Percentiles rank a stretch among this genome's conserved stretches.
Evolutionary conservation across 768 basidiomycete species (phyloP).

Genomic region (Favolaschia claudopus): DNA sequence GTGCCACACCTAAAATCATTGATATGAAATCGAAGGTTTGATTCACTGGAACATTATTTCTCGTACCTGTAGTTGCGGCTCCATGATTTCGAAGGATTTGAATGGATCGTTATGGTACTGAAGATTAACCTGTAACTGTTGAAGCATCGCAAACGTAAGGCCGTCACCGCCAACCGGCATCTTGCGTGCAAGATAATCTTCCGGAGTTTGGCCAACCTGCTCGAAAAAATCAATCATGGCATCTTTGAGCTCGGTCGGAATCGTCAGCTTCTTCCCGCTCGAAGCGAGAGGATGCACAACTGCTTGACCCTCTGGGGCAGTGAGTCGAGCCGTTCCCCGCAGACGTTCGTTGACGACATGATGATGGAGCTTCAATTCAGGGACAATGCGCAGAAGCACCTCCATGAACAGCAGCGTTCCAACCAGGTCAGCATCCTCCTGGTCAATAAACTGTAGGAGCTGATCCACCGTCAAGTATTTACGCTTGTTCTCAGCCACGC

Average conservation of each 20-base stretch:
- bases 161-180: slow-evolving; percentile 44
- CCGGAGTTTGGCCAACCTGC: slow-evolving; percentile 38
- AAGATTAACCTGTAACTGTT: slow-evolving; percentile 15
- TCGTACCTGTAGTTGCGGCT: slow-evolving; percentile 21
- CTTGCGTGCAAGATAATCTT: slow-evolving; percentile 27
- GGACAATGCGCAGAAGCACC: slow-evolving; percentile 32
- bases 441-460: slow-evolving; percentile 33
- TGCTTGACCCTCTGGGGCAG: slow-evolving; percentile 17
- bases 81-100: slow-evolving; percentile 19
- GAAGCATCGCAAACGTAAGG: slow-evolving; percentile 40
- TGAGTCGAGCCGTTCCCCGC: slow-evolving; percentile 20
- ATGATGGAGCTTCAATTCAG: slow-evolving; percentile 28
- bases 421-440: slow-evolving; percentile 31
- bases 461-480: slow-evolving; percentile 25
- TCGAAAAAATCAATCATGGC: slow-evolving; percentile 40
- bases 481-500: slow-evolving; percentile 17
- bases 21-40: no score
- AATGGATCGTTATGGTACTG: slow-evolving; percentile 25
- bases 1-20: no score
- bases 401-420: slow-evolving; percentile 37
- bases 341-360: slow-evolving; percentile 28
- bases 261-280: slow-evolving; percentile 34
- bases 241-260: slow-evolving; percentile 37
- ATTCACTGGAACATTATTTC: no score
- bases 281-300: slow-evolving; percentile 39